Evolutionary conservation across 257 asterid genomes (phyloP).

Genomic region (Echites panduratus): DNA sequence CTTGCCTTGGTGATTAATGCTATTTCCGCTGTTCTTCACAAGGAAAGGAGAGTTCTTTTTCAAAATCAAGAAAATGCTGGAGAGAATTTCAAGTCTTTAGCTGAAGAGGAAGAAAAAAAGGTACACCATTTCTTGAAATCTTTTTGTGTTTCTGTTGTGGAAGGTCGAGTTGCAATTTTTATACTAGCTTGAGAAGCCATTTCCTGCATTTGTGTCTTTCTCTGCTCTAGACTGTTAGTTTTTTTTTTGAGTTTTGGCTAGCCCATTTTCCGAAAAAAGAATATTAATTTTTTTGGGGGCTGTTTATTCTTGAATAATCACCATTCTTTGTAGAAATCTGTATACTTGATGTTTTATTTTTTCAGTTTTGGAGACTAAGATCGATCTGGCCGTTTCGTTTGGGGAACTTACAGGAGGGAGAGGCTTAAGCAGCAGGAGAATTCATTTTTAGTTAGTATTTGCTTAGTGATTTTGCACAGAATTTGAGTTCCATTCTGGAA

Average conservation of each 20-base stretch:
- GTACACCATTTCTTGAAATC: background rate
- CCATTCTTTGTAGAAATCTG: background rate
- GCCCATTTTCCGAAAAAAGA: background rate
- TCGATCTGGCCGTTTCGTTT: too few relatives aligned
- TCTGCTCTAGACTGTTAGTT: too few relatives aligned
- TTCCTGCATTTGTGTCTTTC: background rate
- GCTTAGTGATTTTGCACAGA: background rate
- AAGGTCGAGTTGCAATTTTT: too few relatives aligned
- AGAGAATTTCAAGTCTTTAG: constrained; percentile 5
- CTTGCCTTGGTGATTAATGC: background rate
- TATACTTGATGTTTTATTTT: background rate
- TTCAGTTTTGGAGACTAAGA: background rate
- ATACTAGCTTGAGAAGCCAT: background rate
- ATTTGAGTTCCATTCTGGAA: background rate
- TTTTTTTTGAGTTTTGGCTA: background rate
- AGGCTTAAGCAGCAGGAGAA: background rate
- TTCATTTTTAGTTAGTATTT: background rate
- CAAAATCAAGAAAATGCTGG: constrained; percentile 13
- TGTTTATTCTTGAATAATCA: background rate
- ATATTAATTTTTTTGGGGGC: background rate
- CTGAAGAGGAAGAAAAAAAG: constrained; percentile 8
- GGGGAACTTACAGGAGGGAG: background rate
- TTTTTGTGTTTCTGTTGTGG: too few relatives aligned
- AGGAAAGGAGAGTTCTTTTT: background rate
- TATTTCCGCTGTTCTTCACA: background rate